Evolutionary conservation across 805 yeast genomes (phyloP).

Genomic region (Wickerhamiella spandovensis): DNA sequence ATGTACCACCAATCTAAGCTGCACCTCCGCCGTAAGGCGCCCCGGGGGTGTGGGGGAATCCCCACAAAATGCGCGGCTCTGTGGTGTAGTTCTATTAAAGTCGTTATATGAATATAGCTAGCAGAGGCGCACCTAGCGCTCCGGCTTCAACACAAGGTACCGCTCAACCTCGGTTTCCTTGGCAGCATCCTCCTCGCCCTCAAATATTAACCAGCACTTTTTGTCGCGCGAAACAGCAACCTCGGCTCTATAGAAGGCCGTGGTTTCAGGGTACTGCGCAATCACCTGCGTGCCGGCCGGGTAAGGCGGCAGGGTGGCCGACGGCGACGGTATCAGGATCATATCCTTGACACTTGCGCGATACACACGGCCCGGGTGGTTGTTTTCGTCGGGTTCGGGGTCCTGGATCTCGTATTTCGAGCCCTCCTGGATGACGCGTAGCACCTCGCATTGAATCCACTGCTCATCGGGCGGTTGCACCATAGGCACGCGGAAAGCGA

Average conservation of each 20-base stretch:
- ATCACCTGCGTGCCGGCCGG: slow-evolving; percentile 71
- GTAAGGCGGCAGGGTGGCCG: slow-evolving; percentile 33
- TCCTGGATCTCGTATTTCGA: slow-evolving; percentile 79
- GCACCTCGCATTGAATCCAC: slow-evolving; percentile 93
- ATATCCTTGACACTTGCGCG: slow-evolving; percentile 73
- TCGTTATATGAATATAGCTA: no score
- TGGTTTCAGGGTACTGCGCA: slow-evolving; percentile 94
- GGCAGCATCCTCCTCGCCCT: slow-evolving; percentile 93
- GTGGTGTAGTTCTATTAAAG: no score
- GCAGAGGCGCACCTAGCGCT: neutral
- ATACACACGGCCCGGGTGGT: slow-evolving; percentile 75
- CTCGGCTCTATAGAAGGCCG: slow-evolving; percentile 90
- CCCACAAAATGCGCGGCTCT: no score
- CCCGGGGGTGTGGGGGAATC: no score
- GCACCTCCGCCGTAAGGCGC: no score
- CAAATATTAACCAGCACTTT: slow-evolving; percentile 67
- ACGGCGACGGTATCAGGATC: slow-evolving; percentile 43
- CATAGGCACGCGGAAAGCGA: slow-evolving; percentile 59
- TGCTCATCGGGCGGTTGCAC: slow-evolving; percentile 58
- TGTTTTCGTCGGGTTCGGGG: slow-evolving; percentile 93
- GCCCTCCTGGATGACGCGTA: slow-evolving; percentile 63
- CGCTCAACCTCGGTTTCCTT: slow-evolving; percentile 91
- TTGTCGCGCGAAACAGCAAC: slow-evolving; percentile 62
- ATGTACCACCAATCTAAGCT: no score
- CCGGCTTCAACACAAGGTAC: slow-evolving; percentile 56